Percentiles rank a stretch among this genome's conserved stretches.
Evolutionary conservation across 129 eudicot species (phyloP).

Genomic region (Gnaphalium uliginosum): DNA sequence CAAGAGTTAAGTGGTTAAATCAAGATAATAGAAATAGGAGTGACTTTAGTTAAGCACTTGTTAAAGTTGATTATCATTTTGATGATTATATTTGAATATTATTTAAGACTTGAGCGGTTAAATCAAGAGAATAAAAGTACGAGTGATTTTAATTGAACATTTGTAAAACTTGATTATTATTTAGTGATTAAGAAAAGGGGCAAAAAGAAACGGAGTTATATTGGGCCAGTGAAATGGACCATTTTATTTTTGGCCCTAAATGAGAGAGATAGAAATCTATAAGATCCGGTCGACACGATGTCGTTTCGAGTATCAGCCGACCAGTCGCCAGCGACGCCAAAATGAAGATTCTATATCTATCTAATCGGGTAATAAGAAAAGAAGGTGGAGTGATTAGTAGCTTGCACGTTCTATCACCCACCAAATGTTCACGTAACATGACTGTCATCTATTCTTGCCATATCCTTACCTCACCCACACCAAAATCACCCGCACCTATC

Average conservation of each 20-base stretch:
- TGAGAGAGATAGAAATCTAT: neutral
- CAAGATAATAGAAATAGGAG: no score
- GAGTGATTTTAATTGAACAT: no score
- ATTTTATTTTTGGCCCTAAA: neutral
- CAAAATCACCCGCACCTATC: no score
- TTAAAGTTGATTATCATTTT: no score
- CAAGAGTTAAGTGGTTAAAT: no score
- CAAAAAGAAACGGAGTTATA: neutral
- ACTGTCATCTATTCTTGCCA: conserved; percentile 25
- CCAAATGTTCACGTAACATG: conserved; percentile 34
- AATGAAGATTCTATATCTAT: conserved; percentile 37
- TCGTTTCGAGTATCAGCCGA: conserved; percentile 1
- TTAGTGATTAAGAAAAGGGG: neutral
- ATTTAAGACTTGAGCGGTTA: no score
- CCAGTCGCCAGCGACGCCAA: conserved; percentile 36
- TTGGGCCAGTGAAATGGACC: conserved; percentile 19
- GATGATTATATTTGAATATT: no score
- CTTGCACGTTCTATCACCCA: conserved; percentile 60
- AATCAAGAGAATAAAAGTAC: no score
- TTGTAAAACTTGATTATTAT: no score
- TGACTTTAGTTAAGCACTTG: no score
- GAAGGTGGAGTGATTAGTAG: conserved; percentile 35
- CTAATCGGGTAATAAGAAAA: no score
- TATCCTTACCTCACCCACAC: conserved; percentile 30
- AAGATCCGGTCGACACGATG: conserved; percentile 17